These are phyloP conservation scores for Ceratobasidium theobromae DNA, from an alignment of 1,284 basidiomycete genomes.

Conservation along the genomic window DNA sequence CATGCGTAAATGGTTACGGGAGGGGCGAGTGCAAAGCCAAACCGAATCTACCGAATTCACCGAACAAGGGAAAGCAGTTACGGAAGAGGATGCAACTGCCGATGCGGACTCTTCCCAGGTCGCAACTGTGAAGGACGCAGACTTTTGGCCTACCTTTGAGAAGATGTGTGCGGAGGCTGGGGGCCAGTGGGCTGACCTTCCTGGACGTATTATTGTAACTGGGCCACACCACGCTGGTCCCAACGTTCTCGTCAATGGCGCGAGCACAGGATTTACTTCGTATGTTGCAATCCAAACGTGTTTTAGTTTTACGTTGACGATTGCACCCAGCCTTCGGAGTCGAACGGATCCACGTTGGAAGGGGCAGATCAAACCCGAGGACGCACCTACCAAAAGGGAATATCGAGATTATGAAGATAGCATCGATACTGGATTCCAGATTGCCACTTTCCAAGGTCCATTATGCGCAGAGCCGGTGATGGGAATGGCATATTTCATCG, in stretches of 20 bases:
- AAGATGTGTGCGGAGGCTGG: constrained; percentile 68
- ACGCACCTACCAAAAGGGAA: constrained; percentile 41
- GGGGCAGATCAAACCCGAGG: constrained; percentile 40
- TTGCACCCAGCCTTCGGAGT: constrained; percentile 23
- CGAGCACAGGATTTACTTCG: constrained; percentile 41
- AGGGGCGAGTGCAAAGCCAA: constrained; percentile 41
- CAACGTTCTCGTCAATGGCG: constrained; percentile 79
- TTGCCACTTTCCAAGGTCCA: constrained; percentile 92
- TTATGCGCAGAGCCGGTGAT: constrained; percentile 94
- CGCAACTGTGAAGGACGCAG: constrained; percentile 65
- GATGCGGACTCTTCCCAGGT: constrained; percentile 54
- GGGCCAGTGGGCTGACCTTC: constrained; percentile 77
- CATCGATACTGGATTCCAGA: constrained; percentile 92
- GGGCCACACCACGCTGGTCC: constrained; percentile 87
- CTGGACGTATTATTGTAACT: constrained; percentile 84
- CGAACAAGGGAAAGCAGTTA: constrained; percentile 45
- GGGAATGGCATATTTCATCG: constrained; percentile 90
- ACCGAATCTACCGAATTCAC: constrained; percentile 42
- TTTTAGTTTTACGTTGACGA: constrained; percentile 15
- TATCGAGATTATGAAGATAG: constrained; percentile 72
- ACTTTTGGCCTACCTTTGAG: constrained; percentile 81
- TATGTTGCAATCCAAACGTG: constrained; percentile 38
- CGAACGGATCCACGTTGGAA: constrained; percentile 28
- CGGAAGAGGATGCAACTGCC: constrained; percentile 44
- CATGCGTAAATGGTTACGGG: constrained; percentile 55